These are phyloP conservation scores for Fonsecaea pugnacius DNA, from an alignment of 2,329 filamentous ascomycete genomes.

Conservation along the genomic window DNA sequence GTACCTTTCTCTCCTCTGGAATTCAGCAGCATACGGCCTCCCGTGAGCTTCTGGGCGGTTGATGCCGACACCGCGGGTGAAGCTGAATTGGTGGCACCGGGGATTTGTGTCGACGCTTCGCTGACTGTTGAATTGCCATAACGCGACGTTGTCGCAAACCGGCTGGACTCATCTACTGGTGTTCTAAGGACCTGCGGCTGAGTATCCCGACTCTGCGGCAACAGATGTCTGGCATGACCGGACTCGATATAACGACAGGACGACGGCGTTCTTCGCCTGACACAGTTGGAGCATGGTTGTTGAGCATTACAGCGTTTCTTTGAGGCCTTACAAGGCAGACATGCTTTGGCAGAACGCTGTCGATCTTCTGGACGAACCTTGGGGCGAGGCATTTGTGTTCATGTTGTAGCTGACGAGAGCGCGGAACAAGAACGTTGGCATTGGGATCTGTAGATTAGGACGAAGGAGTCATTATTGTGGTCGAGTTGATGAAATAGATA, in stretches of 20 bases:
- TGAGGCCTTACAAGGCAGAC: slow-evolving; percentile 53
- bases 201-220: not conserved
- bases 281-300: slow-evolving; percentile 55
- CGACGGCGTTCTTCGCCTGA: slow-evolving; percentile 49
- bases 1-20: slow-evolving; percentile 58
- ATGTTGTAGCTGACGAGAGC: not conserved
- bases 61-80: slow-evolving; percentile 33
- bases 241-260: slow-evolving; percentile 43
- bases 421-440: not conserved
- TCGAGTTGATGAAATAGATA: not conserved
- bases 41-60: slow-evolving; percentile 39
- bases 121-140: not conserved
- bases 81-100: not conserved
- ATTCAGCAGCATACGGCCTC: slow-evolving; percentile 56
- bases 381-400: slow-evolving; percentile 55
- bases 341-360: slow-evolving; percentile 56
- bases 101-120: not conserved
- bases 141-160: not conserved
- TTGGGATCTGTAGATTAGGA: not conserved
- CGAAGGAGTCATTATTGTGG: slow-evolving; percentile 12
- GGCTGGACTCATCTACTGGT: slow-evolving; percentile 3
- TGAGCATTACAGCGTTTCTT: slow-evolving; percentile 59
- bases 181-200: not conserved
- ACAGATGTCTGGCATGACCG: slow-evolving; percentile 4
- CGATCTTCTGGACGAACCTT: slow-evolving; percentile 57